Evolutionary conservation across 192 early-diverging fungal species (phyloP).

Genomic region (Coemansia sp.): DNA sequence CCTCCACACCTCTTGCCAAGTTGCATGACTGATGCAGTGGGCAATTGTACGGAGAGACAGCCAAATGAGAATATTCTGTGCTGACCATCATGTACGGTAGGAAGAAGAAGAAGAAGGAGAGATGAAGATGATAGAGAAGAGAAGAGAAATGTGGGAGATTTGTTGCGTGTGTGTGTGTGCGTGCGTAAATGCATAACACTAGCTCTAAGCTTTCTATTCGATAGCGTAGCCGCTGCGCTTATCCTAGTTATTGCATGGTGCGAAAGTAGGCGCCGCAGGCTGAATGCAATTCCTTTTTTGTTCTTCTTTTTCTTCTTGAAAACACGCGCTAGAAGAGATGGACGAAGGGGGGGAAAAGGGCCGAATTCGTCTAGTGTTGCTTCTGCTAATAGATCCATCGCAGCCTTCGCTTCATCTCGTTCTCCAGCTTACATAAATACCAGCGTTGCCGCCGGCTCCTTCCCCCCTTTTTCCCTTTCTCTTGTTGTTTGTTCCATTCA

Average conservation of each 20-base stretch:
- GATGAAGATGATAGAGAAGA: background rate
- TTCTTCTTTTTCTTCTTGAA: no score
- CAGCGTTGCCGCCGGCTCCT: background rate
- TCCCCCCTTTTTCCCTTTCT: background rate
- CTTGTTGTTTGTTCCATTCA: background rate
- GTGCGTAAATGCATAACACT: no score
- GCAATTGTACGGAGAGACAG: conserved; percentile 8
- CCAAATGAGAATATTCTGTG: background rate
- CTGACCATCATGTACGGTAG: background rate
- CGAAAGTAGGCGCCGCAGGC: no score
- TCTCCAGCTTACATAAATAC: background rate
- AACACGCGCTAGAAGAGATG: no score
- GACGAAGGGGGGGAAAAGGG: background rate
- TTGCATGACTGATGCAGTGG: conserved; percentile 5
- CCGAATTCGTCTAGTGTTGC: background rate
- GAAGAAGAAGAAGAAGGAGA: background rate
- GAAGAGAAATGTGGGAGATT: no score
- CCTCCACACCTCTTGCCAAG: background rate
- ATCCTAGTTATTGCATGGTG: no score
- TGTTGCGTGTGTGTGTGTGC: no score
- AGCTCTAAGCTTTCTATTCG: no score
- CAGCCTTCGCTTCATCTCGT: background rate
- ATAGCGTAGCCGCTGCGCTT: no score
- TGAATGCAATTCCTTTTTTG: no score
- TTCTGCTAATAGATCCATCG: background rate